phyloP scores from a whole-genome alignment of 2,329 filamentous ascomycete genomes.

The Pseudocercospora crystallina region DNA sequence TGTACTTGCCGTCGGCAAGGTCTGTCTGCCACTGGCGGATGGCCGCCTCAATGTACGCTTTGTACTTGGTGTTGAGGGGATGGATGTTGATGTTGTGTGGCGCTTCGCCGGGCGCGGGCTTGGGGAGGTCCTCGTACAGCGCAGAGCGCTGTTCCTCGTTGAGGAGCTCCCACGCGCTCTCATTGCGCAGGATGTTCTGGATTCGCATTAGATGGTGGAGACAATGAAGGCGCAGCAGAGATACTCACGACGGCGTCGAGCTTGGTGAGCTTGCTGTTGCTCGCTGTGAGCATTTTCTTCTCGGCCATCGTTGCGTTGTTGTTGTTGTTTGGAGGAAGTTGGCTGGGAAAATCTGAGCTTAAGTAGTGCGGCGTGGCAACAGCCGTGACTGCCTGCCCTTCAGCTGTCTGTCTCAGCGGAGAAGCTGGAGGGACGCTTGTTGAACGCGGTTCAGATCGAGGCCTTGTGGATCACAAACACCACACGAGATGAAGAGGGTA shows the following conservation, averaged over 20 bases:
- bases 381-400: too few relatives aligned
- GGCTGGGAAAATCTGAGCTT: background rate
- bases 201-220: background rate
- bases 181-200: conserved; percentile 32
- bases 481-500: too few relatives aligned
- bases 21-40: conserved; percentile 58
- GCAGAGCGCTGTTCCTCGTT: conserved; percentile 22
- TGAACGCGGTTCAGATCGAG: too few relatives aligned
- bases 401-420: too few relatives aligned
- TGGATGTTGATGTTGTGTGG: conserved; percentile 41
- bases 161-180: conserved; percentile 32
- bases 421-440: too few relatives aligned
- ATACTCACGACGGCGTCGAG: conserved; percentile 26
- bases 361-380: too few relatives aligned
- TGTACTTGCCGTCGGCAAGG: conserved; percentile 55
- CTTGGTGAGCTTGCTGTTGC: conserved; percentile 29
- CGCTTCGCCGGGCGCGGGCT: conserved; percentile 21
- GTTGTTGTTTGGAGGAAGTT: background rate
- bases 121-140: conserved; percentile 33
- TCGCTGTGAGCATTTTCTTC: conserved; percentile 22
- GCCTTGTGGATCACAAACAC: too few relatives aligned
- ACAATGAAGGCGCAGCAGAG: background rate
- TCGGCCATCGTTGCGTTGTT: background rate
- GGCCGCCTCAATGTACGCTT: conserved; percentile 52
- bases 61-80: conserved; percentile 43